These are phyloP conservation scores for Hepatocystis sp. DNA, from an alignment of 169 alveolate species.

Conservation along the genomic window DNA sequence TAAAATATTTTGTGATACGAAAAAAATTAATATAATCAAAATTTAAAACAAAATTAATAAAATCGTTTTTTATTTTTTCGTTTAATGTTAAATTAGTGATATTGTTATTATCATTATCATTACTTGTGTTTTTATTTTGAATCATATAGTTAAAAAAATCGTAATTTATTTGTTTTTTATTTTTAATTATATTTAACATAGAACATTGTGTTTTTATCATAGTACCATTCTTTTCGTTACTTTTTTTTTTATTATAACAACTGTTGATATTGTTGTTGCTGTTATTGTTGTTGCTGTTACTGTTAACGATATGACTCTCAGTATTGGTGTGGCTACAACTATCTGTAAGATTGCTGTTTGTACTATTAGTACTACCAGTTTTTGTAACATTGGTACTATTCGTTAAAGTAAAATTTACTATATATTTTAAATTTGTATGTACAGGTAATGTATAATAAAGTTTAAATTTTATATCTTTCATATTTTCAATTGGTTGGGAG, in stretches of 20 bases:
- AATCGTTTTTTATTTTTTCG: constrained; percentile 23
- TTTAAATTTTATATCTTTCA: constrained; percentile 31
- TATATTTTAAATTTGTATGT: constrained; percentile 62
- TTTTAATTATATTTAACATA: too few relatives aligned
- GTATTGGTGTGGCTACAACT: too few relatives aligned
- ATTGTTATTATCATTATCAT: background rate
- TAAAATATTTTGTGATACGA: constrained; percentile 57
- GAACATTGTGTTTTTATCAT: too few relatives aligned
- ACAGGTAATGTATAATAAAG: constrained; percentile 42
- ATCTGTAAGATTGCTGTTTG: background rate
- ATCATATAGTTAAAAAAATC: too few relatives aligned
- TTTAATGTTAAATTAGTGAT: background rate
- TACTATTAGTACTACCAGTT: background rate
- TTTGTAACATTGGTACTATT: constrained; percentile 1
- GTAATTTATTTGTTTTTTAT: too few relatives aligned
- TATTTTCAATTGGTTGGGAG: background rate
- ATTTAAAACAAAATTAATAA: constrained; percentile 14
- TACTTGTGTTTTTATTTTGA: too few relatives aligned
- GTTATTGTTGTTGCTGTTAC: too few relatives aligned
- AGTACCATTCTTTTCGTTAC: too few relatives aligned
- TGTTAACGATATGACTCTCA: too few relatives aligned
- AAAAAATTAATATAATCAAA: constrained; percentile 33
- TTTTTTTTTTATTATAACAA: too few relatives aligned
- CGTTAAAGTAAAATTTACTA: constrained; percentile 30
- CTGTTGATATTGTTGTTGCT: too few relatives aligned